Conservation (phyloP, 2,329 filamentous ascomycete species). For the Acarospora socialis region DNA sequence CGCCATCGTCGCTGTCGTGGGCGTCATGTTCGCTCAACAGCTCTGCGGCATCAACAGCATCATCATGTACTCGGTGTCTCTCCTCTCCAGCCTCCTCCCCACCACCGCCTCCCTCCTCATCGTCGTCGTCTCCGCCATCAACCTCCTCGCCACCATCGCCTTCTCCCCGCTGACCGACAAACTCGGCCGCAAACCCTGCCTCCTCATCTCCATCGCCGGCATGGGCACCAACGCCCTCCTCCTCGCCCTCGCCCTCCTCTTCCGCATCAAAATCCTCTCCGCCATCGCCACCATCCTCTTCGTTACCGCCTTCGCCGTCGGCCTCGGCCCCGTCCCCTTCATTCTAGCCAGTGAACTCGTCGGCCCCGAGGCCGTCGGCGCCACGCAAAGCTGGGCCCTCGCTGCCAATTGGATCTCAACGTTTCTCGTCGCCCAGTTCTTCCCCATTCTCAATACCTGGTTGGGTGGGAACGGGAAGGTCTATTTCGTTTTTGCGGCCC, state of each 20-base stretch:
- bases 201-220: conserved; percentile 68
- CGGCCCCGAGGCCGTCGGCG: conserved; percentile 75
- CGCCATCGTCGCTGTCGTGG: conserved; percentile 69
- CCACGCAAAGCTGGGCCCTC: conserved; percentile 77
- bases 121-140: conserved; percentile 73
- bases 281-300: conserved; percentile 72
- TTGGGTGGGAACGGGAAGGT: conserved; percentile 69
- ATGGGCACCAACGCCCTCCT: conserved; percentile 68
- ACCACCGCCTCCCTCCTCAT: conserved; percentile 72
- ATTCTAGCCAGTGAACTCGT: conserved; percentile 88
- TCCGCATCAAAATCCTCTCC: conserved; percentile 57
- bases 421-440: conserved; percentile 87
- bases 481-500: conserved; percentile 76
- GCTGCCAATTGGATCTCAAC: conserved; percentile 82
- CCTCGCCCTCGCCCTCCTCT: conserved; percentile 67
- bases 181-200: conserved; percentile 72
- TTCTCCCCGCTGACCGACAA: conserved; percentile 78
- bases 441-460: conserved; percentile 68
- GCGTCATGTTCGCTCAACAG: conserved; percentile 87
- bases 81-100: conserved; percentile 67
- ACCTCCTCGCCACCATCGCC: conserved; percentile 66
- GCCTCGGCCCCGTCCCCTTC: conserved; percentile 86
- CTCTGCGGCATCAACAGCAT: conserved; percentile 91
- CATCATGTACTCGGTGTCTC: conserved; percentile 94
- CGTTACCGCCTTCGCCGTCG: conserved; percentile 78